Base-by-base conservation (phyloP, 2,329 filamentous ascomycete species). In the Nigrospora oryzae region DNA sequence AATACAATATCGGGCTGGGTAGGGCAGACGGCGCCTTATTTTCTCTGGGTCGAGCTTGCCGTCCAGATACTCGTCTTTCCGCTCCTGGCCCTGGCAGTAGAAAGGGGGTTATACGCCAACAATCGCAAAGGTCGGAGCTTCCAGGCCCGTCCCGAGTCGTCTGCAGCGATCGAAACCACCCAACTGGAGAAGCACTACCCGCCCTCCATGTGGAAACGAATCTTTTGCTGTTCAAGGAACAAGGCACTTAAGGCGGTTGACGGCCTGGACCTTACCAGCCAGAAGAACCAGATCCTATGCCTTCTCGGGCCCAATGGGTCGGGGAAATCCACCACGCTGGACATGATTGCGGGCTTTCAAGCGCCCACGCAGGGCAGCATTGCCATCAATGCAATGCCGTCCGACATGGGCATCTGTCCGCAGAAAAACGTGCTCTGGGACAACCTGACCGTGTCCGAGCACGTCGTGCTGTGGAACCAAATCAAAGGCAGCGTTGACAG, bases 361-460 rank as follows among this genome's bases (percentile, higher is more conserved):
- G 73, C 68, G 11, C 74, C 82, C 5, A 80, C 79, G 0, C 69
- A 67, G 13, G 83, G 83, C 2, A 67, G 69, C 1, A 80, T 86
- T 40, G 65, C 71, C 19, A 71, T 86, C 43, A 71, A 78, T 45
- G 71, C 73, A 2, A 65, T 69, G 15, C 54, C 60, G 2, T 61
- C 60, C 1, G 75, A 77, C 31, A 51, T 68, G n/a, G 79, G 79
- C 4, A 73, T 87, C 31, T 86, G 83, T 44, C 84, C 84, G 0
- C 84, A 89, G 59, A 82, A 84, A 61, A 89, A 89, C 54, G 84
- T 89, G 3, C 72, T 89, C 32, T 89, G 84, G 83, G 79, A 84
- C 52, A 75, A 83, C 40, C 62, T 89, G 33, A 87, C 82, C 0
- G 83, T 87, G 1, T 73, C 74, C 47, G 84, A 89, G 57, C 84